phyloP scores from a whole-genome alignment of 2,329 filamentous ascomycete genomes.

The Colletotrichum nymphaeae region DNA sequence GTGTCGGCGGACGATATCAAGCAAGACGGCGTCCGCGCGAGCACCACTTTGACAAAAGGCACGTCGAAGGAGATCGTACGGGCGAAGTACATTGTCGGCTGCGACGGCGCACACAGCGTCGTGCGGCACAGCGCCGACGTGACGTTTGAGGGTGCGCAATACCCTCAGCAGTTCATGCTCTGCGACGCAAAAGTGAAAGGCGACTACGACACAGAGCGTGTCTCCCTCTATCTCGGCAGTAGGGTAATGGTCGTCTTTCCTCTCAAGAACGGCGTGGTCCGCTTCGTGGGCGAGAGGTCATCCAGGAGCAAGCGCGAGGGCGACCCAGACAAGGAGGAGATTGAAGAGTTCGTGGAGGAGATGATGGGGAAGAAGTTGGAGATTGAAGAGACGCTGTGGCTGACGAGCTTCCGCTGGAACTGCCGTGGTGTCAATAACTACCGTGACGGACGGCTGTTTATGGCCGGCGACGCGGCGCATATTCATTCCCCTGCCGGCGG shows the following conservation, averaged over 20 bases:
- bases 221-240: constrained; percentile 43
- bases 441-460: constrained; percentile 43
- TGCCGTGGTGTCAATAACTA: constrained; percentile 54
- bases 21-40: constrained; percentile 44
- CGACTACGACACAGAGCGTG: constrained; percentile 29
- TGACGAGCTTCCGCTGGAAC: constrained; percentile 58
- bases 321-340: constrained; percentile 16
- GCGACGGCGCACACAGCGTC: constrained; percentile 57
- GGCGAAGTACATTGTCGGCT: constrained; percentile 57
- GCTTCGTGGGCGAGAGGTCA: constrained; percentile 41
- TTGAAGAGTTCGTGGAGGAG: constrained; percentile 41
- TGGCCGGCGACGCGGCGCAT: constrained; percentile 50
- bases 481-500: constrained; percentile 49
- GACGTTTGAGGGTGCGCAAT: constrained; percentile 54
- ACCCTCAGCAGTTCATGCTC: constrained; percentile 56
- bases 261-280: constrained; percentile 40
- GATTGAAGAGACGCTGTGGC: constrained; percentile 49
- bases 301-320: constrained; percentile 2
- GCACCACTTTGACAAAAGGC: constrained; percentile 39
- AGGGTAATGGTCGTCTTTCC: constrained; percentile 52
- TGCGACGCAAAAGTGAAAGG: constrained; percentile 49
- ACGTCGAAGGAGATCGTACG: constrained; percentile 41
- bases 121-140: constrained; percentile 53
- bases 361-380: constrained; percentile 44
- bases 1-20: constrained; percentile 43